Evolutionary conservation across 2,329 filamentous ascomycete genomes (phyloP).

Genomic region (Microsporum ferrugineum): DNA sequence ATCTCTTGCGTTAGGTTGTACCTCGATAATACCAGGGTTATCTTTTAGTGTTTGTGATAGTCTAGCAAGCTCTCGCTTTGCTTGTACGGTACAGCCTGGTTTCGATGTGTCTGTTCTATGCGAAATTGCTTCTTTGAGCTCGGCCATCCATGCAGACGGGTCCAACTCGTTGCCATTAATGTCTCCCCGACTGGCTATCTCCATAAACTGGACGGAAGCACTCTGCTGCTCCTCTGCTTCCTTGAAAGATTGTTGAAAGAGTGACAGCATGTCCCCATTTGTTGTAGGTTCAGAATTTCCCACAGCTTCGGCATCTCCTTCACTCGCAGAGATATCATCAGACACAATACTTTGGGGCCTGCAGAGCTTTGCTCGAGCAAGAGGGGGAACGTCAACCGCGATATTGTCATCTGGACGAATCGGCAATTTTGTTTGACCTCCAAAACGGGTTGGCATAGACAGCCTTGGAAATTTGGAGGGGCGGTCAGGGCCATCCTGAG

Average conservation of each 20-base stretch:
- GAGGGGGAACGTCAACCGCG: neutral
- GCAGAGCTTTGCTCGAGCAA: neutral
- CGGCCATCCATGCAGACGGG: neutral
- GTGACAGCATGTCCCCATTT: neutral
- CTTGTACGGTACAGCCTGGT: constrained; percentile 7
- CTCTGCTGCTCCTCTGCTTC: neutral
- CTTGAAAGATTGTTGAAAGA: neutral
- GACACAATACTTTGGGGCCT: neutral
- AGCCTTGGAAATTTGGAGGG: neutral
- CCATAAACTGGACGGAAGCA: neutral
- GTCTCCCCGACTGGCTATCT: neutral
- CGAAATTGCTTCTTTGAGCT: constrained; percentile 11
- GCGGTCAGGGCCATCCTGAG: neutral
- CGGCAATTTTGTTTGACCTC: neutral
- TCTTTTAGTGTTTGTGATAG: constrained; percentile 1
- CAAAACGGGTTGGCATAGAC: neutral
- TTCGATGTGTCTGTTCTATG: constrained; percentile 14
- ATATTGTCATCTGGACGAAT: neutral
- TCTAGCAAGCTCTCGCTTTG: constrained; percentile 10
- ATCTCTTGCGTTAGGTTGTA: constrained; percentile 2
- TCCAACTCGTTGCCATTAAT: neutral
- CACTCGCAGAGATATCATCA: constrained; percentile 4
- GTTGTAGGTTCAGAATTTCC: neutral
- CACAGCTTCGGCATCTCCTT: neutral
- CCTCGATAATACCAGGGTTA: constrained; percentile 4